Percentiles rank a stretch among this genome's conserved stretches.
These are phyloP conservation scores for Phaffia rhodozyma DNA, from an alignment of 1,284 basidiomycete species.

Conservation along the genomic window DNA sequence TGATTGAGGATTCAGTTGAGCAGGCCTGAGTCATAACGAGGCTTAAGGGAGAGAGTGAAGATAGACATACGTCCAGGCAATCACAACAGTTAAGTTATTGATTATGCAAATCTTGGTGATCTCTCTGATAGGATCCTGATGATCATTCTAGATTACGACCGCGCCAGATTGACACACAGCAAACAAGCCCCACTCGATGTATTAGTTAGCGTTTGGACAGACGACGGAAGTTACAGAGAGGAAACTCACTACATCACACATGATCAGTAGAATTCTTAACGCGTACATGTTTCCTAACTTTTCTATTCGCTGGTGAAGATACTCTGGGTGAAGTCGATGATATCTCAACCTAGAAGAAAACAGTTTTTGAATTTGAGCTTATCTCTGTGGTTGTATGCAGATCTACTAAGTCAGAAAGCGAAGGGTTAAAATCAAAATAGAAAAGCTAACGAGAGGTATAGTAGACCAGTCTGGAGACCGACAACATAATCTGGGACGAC, in stretches of 20 bases:
- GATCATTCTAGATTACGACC: conserved; percentile 53
- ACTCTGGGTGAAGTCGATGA: conserved; percentile 94
- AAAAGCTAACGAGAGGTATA: conserved; percentile 64
- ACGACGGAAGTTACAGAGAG: conserved; percentile 9
- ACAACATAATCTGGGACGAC: conserved; percentile 90
- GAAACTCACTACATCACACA: conserved; percentile 74
- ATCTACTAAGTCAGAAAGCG: neutral
- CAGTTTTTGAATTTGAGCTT: neutral
- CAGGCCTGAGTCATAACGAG: conserved; percentile 1
- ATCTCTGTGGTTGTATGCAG: neutral
- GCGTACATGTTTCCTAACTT: conserved; percentile 70
- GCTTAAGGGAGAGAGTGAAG: neutral
- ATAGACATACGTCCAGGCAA: conserved; percentile 71
- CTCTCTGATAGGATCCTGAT: conserved; percentile 79
- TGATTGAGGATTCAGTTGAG: conserved; percentile 2
- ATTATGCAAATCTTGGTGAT: conserved; percentile 84
- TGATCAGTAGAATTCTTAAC: conserved; percentile 72
- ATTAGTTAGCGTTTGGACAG: neutral
- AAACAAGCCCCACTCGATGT: neutral
- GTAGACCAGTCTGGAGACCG: conserved; percentile 83
- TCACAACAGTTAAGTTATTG: conserved; percentile 83
- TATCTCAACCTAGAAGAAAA: conserved; percentile 60
- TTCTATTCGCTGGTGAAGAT: conserved; percentile 81
- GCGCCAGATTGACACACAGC: neutral
- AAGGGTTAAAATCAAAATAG: neutral